phyloP scores from a whole-genome alignment of 345 rosid genomes.

The Brassica juncea region DNA sequence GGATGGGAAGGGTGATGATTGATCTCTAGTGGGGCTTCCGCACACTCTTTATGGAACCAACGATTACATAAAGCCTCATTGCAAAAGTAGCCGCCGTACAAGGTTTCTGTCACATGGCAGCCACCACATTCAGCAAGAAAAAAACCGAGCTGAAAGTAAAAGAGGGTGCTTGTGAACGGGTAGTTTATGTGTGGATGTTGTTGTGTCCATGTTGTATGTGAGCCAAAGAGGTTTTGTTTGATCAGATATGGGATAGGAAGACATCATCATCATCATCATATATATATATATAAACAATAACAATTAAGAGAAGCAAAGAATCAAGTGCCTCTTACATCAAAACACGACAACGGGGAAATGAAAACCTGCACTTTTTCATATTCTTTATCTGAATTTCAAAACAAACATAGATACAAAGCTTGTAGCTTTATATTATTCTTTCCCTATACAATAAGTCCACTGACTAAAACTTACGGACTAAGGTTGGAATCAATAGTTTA shows the following conservation, averaged over 20 bases:
- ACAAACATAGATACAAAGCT: too few species aligned
- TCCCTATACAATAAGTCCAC: too few species aligned
- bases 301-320: background rate
- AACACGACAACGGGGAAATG: background rate
- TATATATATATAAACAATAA: background rate
- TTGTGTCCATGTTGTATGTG: background rate
- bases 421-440: too few species aligned
- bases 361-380: background rate
- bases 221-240: background rate
- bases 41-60: background rate
- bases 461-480: too few species aligned
- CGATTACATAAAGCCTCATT: background rate
- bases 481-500: background rate
- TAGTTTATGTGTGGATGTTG: background rate
- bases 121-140: fast-evolving
- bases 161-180: background rate
- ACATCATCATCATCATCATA: background rate
- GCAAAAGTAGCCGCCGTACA: background rate
- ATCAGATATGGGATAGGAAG: background rate
- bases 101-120: background rate
- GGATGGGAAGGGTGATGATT: conserved; percentile 12
- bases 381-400: too few species aligned
- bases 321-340: background rate
- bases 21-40: conserved; percentile 9
- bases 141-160: background rate